A percentile compares a stretch with the other conserved stretches of the same genome.
These are phyloP conservation scores for Pezicula carpinea DNA, from an alignment of 2,329 filamentous ascomycete species.

Conservation along the genomic window DNA sequence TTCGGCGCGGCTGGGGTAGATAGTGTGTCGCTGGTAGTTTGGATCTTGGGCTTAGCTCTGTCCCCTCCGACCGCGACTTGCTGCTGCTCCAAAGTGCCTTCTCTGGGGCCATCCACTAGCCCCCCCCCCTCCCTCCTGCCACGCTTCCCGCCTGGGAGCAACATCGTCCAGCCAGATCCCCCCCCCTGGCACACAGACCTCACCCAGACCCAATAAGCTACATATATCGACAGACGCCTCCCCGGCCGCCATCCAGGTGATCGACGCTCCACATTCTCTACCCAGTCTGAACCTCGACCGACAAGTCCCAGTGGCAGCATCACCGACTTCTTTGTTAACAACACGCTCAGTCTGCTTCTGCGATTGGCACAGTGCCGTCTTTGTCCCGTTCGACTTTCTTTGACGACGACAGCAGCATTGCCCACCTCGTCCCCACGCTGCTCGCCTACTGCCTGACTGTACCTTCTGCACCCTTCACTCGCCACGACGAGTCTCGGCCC, in stretches of 20 bases:
- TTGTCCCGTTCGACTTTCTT: not conserved
- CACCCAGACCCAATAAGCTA: constrained; percentile 25
- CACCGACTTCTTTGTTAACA: not conserved
- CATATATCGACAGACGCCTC: constrained; percentile 29
- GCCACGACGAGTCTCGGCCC: not conserved
- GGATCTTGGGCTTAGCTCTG: constrained; percentile 1
- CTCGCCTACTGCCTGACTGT: not conserved
- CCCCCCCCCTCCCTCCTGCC: constrained; percentile 6
- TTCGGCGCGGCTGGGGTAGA: too few relatives aligned
- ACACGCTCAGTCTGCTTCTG: constrained; percentile 1
- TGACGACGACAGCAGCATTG: not conserved
- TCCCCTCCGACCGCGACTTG: too few relatives aligned
- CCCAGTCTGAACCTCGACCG: constrained; percentile 17
- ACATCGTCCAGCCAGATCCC: constrained; percentile 18
- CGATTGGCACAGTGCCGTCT: constrained; percentile 1
- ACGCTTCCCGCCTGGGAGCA: constrained; percentile 21
- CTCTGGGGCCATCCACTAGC: not conserved
- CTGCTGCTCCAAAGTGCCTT: too few relatives aligned
- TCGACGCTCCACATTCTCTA: constrained; percentile 33
- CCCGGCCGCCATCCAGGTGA: constrained; percentile 34
- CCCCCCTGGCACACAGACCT: constrained; percentile 18
- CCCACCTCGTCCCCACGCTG: not conserved
- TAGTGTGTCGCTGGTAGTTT: too few relatives aligned
- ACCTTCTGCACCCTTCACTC: not conserved
- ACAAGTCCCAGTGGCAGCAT: not conserved